Base-by-base conservation (phyloP, 805 yeast species). In the Vanderwaltozyma verrucispora region DNA sequence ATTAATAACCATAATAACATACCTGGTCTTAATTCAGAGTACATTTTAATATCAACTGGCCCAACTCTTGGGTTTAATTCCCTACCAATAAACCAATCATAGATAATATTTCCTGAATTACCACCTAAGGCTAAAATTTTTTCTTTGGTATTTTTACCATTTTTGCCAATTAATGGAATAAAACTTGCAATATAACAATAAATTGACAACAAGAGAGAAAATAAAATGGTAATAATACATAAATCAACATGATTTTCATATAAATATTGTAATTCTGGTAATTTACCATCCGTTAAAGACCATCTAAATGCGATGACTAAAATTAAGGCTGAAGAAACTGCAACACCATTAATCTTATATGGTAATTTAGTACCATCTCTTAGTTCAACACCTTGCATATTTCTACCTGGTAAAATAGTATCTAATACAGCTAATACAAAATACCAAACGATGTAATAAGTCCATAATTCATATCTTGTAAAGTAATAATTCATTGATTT, bases 61-160 rank as follows among this genome's bases (percentile, higher is more conserved):
- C 94, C 92, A 41, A 45, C 25, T 49, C 97, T 71, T 20, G 97
- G 98, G 57, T 92, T 92, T 53, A 92, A 68, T 62, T 89, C 97
- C 42, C 98, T 76, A 23, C 98, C 98, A 55, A 92, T 87, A 54
- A 87, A 92, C 96, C 96, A 88, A 54, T 92, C 96, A 55, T 83
- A 89, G 9, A 89, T 48, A 0, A 61, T 47, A 46, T 73, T 77
- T 0, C 85, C 83, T 0, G 94, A 69, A 62, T 89, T 89, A 3
- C 98, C 98, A 32, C 92, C 92, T 28, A 72, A 59, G 0, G 96
- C 88, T 36, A 92, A 67, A 28, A 92, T 75, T 45, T 83, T 68
- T 50, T 84, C 92, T 10, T 64, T 65, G 1, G 78, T 73, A 0
- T 69, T 72, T 4, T 50, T 39, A 5, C 79, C 80, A 52, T 80